phyloP scores from a whole-genome alignment of 345 rosid genomes.

The Anacardium occidentale region DNA sequence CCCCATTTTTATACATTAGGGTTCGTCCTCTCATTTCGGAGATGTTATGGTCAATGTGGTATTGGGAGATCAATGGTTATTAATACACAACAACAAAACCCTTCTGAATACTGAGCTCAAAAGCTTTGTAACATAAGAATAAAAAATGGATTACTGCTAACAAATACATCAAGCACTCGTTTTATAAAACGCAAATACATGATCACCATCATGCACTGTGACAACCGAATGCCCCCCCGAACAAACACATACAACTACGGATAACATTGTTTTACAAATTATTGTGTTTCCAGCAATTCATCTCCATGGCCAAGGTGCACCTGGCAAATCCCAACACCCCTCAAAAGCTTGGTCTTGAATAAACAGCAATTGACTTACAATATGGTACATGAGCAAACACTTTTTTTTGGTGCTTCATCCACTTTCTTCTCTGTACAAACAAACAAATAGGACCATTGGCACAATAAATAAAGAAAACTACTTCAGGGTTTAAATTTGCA shows the following conservation, averaged over 20 bases:
- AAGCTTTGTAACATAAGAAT: constrained; percentile 14
- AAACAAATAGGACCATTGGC: constrained; percentile 2
- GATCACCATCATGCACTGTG: constrained; percentile 27
- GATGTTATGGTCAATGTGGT: neutral
- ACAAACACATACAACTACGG: constrained; percentile 24
- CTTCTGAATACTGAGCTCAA: constrained; percentile 2
- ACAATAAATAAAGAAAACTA: neutral
- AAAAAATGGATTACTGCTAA: constrained; percentile 15
- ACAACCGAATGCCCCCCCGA: constrained; percentile 34
- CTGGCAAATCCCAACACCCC: constrained; percentile 9
- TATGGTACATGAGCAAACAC: constrained; percentile 66
- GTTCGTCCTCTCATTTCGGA: too few species aligned
- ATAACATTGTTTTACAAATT: constrained; percentile 32
- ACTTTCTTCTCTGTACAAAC: constrained; percentile 66
- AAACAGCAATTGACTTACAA: constrained; percentile 38
- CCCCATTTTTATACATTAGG: too few species aligned
- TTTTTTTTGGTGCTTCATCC: constrained; percentile 54
- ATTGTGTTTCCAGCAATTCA: constrained; percentile 29
- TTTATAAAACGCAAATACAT: constrained; percentile 32
- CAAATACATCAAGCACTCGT: constrained; percentile 32
- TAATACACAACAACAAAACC: neutral
- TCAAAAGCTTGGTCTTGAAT: constrained; percentile 18
- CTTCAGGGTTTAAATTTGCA: neutral
- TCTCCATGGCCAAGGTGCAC: constrained; percentile 20
- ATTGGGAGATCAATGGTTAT: too few species aligned